Base-by-base conservation (phyloP, 345 rosid species). In the Iberis pinnata region DNA sequence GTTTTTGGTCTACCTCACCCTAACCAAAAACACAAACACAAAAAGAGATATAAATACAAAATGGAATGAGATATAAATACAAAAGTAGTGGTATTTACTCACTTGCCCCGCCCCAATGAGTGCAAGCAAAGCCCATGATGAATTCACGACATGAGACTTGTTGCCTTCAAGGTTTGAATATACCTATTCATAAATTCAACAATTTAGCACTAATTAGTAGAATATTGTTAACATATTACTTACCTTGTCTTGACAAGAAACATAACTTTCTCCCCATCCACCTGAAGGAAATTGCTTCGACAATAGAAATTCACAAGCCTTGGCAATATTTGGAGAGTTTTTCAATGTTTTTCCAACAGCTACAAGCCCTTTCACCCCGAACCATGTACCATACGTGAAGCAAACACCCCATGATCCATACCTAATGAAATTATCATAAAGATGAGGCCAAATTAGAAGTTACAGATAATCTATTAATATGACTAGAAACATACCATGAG, bases 231-330 rank as follows among this genome's bases (percentile, higher is more conserved):
- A 47, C 29, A 12, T 51, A 19, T 20, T 36, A 20, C 46, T 18
- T 55, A 87, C 93, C 95, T 87, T 81, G 50, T 81, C 73, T 79
- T 84, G 92, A 68, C 96, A 90, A 60, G 96, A 87, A 62, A 87
- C 86, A 54, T 90, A 90, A 70, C 96, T 87, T 75, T 90, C 96
- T 70, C 96, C 98, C 98, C 98, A 92, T 40, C 98, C 95, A 14
- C 94, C 98, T 3, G 88, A 81, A 43, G 79, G 48, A 49, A 67
- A 67, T 74, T 92, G 98, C 73, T 85, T 85, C 40, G 95, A 88
- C 63, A 88, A 56, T 58, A 88, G 78, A 77, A 88, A 88, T 31
- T 85, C 77, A 52, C 93, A 88, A 58, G 95, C 97, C 75, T 77
- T 88, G 16, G 78, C 76, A 26, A 88, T 69, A 61, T 72, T 58